Conservation (phyloP, 257 asterid genomes). For the Solanum sitiens region DNA sequence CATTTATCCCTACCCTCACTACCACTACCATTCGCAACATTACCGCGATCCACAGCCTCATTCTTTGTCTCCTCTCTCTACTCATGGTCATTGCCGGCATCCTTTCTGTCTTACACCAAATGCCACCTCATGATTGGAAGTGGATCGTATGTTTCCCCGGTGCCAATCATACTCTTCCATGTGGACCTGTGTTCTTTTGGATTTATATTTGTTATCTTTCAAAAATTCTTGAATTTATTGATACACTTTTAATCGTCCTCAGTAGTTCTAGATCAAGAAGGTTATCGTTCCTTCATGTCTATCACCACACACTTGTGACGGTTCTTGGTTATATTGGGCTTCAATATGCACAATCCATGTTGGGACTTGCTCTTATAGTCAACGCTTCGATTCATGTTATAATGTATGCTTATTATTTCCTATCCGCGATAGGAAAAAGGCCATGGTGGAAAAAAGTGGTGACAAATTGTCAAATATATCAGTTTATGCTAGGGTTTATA, state of each 20-base stretch:
- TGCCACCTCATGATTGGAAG: slow-evolving; percentile 31
- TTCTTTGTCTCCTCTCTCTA: slow-evolving; percentile 67
- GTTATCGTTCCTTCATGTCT: slow-evolving; percentile 83
- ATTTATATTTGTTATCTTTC: slow-evolving; percentile 67
- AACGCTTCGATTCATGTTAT: slow-evolving; percentile 72
- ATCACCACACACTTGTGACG: slow-evolving; percentile 75
- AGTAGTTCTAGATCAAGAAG: slow-evolving; percentile 40
- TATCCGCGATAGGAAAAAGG: slow-evolving; percentile 46
- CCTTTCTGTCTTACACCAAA: slow-evolving; percentile 60
- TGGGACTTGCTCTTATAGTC: slow-evolving; percentile 63
- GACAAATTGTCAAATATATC: slow-evolving; percentile 60
- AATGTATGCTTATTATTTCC: slow-evolving; percentile 69
- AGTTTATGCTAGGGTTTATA: slow-evolving; percentile 55
- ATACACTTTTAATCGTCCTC: slow-evolving; percentile 51
- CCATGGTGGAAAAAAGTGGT: slow-evolving; percentile 81
- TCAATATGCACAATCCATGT: slow-evolving; percentile 35
- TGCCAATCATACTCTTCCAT: slow-evolving; percentile 21
- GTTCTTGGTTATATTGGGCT: slow-evolving; percentile 59
- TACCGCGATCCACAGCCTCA: slow-evolving; percentile 58
- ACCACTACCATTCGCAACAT: slow-evolving; percentile 47
- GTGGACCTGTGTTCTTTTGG: slow-evolving; percentile 77
- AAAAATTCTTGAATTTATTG: slow-evolving; percentile 60
- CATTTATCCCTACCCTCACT: slow-evolving; percentile 19
- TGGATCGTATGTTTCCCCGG: slow-evolving; percentile 78
- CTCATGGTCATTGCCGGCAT: slow-evolving; percentile 56